Conservation (phyloP, 495 filamentous ascomycete genomes). For the Staphylotrichum longicolle region DNA sequence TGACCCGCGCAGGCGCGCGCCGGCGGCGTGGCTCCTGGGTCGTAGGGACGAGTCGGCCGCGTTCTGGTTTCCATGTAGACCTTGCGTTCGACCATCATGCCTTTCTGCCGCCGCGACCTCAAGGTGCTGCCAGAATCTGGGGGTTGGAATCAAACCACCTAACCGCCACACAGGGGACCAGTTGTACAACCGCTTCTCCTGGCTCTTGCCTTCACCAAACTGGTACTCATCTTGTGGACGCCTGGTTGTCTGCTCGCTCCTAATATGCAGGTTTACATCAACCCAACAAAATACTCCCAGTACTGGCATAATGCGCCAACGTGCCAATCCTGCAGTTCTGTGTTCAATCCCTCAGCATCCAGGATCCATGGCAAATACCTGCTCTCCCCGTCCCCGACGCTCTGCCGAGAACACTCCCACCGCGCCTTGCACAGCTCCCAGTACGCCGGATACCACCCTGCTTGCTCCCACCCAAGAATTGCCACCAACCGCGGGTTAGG, state of each 20-base stretch:
- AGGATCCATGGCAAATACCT: constrained; percentile 22
- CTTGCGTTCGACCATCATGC: too few relatives aligned
- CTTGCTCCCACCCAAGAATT: constrained; percentile 50
- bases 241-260: background rate
- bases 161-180: too few relatives aligned
- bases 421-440: constrained; percentile 50
- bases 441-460: constrained; percentile 49
- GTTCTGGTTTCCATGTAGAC: too few relatives aligned
- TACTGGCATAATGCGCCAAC: constrained; percentile 18
- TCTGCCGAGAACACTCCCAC: constrained; percentile 13
- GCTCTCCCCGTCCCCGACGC: constrained; percentile 14
- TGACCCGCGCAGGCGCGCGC: too few relatives aligned
- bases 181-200: too few relatives aligned
- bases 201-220: too few relatives aligned
- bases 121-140: too few relatives aligned
- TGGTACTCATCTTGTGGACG: too few relatives aligned
- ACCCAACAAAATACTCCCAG: constrained; percentile 24
- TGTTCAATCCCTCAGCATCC: constrained; percentile 8
- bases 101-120: too few relatives aligned
- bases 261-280: constrained; percentile 8
- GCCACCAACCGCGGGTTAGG: constrained; percentile 37
- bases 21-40: too few relatives aligned
- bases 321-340: constrained; percentile 14
- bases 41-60: too few relatives aligned
- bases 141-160: too few relatives aligned